Evolutionary conservation across 371 early-diverging fungal genomes (phyloP).

Genomic region (Haplosporangium sp.): DNA sequence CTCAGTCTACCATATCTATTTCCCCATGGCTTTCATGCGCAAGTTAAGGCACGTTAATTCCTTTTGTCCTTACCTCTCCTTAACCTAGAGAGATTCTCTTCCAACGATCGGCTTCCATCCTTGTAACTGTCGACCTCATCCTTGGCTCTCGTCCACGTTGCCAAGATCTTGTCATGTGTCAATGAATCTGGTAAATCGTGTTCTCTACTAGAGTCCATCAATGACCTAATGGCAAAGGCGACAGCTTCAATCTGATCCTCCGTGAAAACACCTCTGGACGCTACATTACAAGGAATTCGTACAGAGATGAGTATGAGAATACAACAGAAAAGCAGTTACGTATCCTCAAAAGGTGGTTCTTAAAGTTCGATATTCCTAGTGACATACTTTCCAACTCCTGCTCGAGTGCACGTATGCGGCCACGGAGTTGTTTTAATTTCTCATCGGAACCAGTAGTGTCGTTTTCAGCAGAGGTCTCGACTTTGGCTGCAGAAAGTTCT

Average conservation of each 20-base stretch:
- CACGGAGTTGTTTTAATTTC: background rate
- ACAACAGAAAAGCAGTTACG: no score
- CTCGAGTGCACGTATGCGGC: constrained; percentile 17
- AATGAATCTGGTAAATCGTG: constrained; percentile 15
- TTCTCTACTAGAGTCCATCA: constrained; percentile 19
- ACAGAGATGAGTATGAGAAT: background rate
- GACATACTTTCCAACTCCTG: constrained; percentile 18
- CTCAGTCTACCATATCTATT: background rate
- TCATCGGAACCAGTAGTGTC: constrained; percentile 3
- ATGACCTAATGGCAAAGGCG: constrained; percentile 11
- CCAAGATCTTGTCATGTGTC: constrained; percentile 19
- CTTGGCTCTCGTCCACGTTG: constrained; percentile 30
- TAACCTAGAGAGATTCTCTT: constrained; percentile 24
- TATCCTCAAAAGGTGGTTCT: no score
- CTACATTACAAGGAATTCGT: background rate
- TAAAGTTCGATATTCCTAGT: background rate
- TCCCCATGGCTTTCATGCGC: no score
- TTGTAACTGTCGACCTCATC: constrained; percentile 31
- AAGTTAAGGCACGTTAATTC: background rate
- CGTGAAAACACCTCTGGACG: constrained; percentile 15
- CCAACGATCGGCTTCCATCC: constrained; percentile 29
- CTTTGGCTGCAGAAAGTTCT: constrained; percentile 10
- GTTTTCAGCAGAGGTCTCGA: background rate
- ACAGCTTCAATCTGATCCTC: constrained; percentile 21
- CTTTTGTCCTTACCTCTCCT: constrained; percentile 5